Percentiles rank a stretch among this genome's conserved stretches.
Conservation (phyloP, 106 monocot genomes). For the Iris macrosiphon region DNA sequence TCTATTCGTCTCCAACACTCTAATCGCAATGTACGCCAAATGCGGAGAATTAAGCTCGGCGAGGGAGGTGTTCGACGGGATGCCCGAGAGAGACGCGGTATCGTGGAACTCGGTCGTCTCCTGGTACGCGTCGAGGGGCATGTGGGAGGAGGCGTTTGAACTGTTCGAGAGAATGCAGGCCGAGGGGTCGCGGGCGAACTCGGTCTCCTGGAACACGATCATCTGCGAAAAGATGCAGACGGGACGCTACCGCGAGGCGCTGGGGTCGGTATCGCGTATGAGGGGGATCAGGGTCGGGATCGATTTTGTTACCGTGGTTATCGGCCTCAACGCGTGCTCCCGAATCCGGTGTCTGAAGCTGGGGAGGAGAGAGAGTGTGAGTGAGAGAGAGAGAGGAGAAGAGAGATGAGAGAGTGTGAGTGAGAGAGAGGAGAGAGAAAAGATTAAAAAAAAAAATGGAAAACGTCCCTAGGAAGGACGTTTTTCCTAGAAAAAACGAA, state of each 20-base stretch:
- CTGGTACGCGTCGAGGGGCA: conserved; percentile 29
- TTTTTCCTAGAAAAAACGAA: too few relatives aligned
- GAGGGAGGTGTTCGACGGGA: conserved; percentile 62
- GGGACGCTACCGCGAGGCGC: conserved; percentile 21
- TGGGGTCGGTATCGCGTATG: conserved; percentile 41
- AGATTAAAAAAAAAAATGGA: too few relatives aligned
- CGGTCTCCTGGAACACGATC: conserved; percentile 40
- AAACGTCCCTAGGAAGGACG: too few relatives aligned
- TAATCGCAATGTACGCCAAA: conserved; percentile 58
- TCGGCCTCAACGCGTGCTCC: conserved; percentile 41
- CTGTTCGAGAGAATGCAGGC: conserved; percentile 26
- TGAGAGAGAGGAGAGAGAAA: too few relatives aligned
- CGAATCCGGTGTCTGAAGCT: conserved; percentile 13
- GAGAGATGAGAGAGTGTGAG: too few relatives aligned
- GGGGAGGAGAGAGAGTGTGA: too few relatives aligned
- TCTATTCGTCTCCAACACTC: conserved; percentile 47
- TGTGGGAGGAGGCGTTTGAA: conserved; percentile 41
- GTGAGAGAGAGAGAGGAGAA: too few relatives aligned
- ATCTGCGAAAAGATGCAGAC: conserved; percentile 20
- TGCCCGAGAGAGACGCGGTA: conserved; percentile 43
- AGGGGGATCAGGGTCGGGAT: neutral
- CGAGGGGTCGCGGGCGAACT: conserved; percentile 17
- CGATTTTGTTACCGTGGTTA: conserved; percentile 33
- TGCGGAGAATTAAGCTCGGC: conserved; percentile 37
- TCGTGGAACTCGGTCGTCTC: conserved; percentile 55